Conservation (phyloP, 1,284 basidiomycete genomes). For the Somion occarium region DNA sequence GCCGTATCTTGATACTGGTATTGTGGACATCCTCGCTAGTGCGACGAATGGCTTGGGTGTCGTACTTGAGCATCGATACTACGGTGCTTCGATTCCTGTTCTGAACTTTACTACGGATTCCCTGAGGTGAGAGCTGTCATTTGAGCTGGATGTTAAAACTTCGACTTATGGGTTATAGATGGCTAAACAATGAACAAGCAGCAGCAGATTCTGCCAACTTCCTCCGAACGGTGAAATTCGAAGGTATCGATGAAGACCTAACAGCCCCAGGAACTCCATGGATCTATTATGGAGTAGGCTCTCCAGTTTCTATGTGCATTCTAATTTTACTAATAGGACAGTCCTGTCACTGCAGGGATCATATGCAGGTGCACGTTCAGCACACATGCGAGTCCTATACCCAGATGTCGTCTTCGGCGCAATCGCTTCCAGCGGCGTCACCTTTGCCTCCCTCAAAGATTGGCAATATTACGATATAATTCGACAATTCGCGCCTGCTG, state of each 20-base stretch:
- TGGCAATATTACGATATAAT: conserved; percentile 88
- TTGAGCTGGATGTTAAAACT: too few species aligned
- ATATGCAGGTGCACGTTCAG: conserved; percentile 88
- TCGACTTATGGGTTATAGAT: too few species aligned
- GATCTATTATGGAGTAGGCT: conserved; percentile 84
- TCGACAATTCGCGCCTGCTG: conserved; percentile 60
- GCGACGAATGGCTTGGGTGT: conserved; percentile 80
- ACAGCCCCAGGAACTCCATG: conserved; percentile 70
- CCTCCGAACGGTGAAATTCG: conserved; percentile 72
- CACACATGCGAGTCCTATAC: conserved; percentile 83
- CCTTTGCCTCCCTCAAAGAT: conserved; percentile 62
- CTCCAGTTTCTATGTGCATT: not conserved
- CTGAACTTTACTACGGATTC: conserved; percentile 75
- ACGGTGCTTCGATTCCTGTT: conserved; percentile 63
- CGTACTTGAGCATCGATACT: conserved; percentile 76
- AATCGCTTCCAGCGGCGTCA: conserved; percentile 81
- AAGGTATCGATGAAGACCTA: conserved; percentile 61
- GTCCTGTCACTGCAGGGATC: conserved; percentile 48
- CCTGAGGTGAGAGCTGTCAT: conserved; percentile 59
- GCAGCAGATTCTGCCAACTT: conserved; percentile 88
- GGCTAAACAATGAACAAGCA: conserved; percentile 84
- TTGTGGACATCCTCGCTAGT: conserved; percentile 75
- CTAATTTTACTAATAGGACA: not conserved
- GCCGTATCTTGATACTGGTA: conserved; percentile 71
- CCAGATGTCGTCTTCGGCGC: conserved; percentile 86